Evolutionary conservation across 1,139 yeast genomes (phyloP).

Genomic region (Scheffersomyces segobiensis): DNA sequence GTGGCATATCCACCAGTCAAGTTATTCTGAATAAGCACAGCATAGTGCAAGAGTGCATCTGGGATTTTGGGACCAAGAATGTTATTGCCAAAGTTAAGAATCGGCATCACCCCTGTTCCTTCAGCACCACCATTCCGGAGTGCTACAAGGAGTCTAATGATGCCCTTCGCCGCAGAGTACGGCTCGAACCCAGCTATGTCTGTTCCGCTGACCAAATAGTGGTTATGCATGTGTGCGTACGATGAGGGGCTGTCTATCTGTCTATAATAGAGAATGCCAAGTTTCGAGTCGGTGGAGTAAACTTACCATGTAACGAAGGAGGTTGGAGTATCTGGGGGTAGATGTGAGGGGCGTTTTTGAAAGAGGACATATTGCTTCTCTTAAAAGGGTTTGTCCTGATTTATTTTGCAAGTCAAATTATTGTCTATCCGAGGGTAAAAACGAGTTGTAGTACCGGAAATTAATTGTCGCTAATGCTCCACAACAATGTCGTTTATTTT

Average conservation of each 20-base stretch:
- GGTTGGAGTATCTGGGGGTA: background rate
- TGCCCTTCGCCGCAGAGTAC: slow-evolving; percentile 19
- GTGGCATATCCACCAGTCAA: slow-evolving; percentile 70
- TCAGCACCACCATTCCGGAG: slow-evolving; percentile 44
- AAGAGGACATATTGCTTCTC: background rate
- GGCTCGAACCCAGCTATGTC: background rate
- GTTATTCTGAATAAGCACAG: slow-evolving; percentile 45
- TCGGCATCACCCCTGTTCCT: slow-evolving; percentile 49
- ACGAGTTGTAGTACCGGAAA: too few species aligned
- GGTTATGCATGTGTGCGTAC: background rate
- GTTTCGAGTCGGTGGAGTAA: background rate
- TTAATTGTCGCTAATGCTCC: too few species aligned
- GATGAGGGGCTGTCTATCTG: background rate
- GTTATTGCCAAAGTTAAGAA: slow-evolving; percentile 30
- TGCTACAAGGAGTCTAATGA: slow-evolving; percentile 29
- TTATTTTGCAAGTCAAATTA: background rate
- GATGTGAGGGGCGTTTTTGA: background rate
- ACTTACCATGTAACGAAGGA: background rate
- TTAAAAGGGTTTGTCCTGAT: background rate
- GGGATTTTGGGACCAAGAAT: slow-evolving; percentile 38
- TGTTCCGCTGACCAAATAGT: background rate
- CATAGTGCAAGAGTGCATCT: slow-evolving; percentile 30
- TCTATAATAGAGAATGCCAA: background rate
- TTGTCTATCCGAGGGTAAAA: too few species aligned
- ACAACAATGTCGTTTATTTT: too few species aligned